A percentile compares a stretch with the other conserved stretches of the same genome.
These are phyloP conservation scores for Colletotrichum sp. DNA, from an alignment of 2,329 filamentous ascomycete species.

Conservation along the genomic window DNA sequence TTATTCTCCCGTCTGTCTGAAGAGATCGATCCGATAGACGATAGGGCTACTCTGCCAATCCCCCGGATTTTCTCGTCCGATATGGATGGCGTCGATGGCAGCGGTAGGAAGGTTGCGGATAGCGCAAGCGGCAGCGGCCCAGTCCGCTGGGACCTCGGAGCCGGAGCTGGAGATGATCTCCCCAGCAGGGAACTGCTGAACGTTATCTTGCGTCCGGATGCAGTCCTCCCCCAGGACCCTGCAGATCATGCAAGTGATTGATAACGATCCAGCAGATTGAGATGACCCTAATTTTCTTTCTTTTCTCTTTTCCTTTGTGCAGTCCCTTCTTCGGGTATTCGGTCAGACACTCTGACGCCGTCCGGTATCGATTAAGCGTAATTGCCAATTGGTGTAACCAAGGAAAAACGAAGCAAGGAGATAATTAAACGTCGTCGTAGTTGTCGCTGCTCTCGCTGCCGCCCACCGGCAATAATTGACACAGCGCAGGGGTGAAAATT, in stretches of 20 bases:
- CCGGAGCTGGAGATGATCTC: slow-evolving; percentile 1
- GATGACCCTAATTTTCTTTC: not conserved
- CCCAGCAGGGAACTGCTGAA: slow-evolving; percentile 18
- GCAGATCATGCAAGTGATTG: slow-evolving; percentile 21
- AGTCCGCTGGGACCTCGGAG: slow-evolving; percentile 18
- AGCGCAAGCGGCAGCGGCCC: slow-evolving; percentile 5
- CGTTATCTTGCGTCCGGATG: slow-evolving; percentile 14
- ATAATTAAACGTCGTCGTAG: not conserved
- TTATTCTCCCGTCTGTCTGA: not conserved
- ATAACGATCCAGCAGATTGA: not conserved
- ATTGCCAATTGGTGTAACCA: not conserved
- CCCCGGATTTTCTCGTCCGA: slow-evolving; percentile 8
- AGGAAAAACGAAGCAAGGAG: not conserved
- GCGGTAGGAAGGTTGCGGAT: not conserved
- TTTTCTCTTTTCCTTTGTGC: not conserved
- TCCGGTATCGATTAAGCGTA: not conserved
- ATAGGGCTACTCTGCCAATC: not conserved
- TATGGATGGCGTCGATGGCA: not conserved
- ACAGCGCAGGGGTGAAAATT: not conserved
- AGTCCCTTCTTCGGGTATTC: not conserved
- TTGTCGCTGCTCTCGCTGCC: not conserved
- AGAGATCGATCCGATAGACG: not conserved
- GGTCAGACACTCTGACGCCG: not conserved
- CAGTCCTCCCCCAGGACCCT: slow-evolving; percentile 11
- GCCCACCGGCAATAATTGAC: not conserved